Conservation (phyloP, 371 early-diverging fungal genomes). For the Mucor circinelloides region DNA sequence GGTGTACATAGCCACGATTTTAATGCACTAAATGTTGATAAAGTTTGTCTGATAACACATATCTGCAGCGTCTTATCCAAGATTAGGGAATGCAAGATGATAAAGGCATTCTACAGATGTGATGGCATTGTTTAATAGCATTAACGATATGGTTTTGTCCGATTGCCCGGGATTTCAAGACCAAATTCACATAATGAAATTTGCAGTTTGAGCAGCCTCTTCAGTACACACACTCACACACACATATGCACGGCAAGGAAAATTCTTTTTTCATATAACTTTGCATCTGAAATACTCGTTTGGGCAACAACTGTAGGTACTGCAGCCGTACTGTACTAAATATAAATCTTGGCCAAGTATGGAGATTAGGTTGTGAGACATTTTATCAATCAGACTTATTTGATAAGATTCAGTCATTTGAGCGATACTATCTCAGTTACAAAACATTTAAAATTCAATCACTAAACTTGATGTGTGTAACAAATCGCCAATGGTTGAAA, state of each 20-base stretch:
- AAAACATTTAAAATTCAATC: neutral
- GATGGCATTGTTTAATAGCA: neutral
- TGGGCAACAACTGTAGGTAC: neutral
- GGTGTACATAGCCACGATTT: neutral
- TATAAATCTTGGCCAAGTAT: slow-evolving; percentile 1
- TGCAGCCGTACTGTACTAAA: neutral
- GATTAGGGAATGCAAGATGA: neutral
- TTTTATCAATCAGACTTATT: neutral
- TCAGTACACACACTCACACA: neutral
- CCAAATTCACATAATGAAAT: neutral
- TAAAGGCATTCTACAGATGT: neutral
- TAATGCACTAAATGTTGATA: neutral
- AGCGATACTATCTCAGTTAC: neutral
- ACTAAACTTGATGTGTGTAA: neutral
- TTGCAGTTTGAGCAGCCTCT: neutral
- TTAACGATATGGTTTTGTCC: neutral
- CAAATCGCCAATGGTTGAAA: neutral
- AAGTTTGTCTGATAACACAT: neutral
- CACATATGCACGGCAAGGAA: neutral
- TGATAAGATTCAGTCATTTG: neutral
- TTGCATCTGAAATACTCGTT: neutral
- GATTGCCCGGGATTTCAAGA: neutral
- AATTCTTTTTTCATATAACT: neutral
- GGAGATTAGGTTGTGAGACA: neutral
- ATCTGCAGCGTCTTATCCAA: neutral